Evolutionary conservation across 805 yeast species (phyloP).

Genomic region (Ascoidea rubescens): DNA sequence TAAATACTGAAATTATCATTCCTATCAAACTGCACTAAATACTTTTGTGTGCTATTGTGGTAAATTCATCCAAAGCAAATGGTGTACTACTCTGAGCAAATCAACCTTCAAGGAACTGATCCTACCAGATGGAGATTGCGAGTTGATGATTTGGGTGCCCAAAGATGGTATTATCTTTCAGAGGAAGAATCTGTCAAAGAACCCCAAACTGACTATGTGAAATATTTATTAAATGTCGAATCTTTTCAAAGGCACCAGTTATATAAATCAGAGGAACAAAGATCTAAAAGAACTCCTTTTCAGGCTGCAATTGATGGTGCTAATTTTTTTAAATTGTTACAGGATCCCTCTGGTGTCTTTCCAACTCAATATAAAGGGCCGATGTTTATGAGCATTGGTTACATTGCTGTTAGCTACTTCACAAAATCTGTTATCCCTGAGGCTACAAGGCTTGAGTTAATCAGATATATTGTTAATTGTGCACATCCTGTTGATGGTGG

Average conservation of each 20-base stretch:
- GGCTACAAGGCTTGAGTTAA: conserved; percentile 51
- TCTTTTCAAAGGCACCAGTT: conserved; percentile 13
- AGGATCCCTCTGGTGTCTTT: conserved; percentile 75
- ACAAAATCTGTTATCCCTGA: conserved; percentile 57
- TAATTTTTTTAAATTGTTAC: conserved; percentile 51
- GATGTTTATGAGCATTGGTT: conserved; percentile 92
- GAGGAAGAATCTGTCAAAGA: conserved; percentile 23
- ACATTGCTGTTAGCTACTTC: conserved; percentile 60
- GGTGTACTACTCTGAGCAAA: conserved; percentile 44
- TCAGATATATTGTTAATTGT: conserved; percentile 77
- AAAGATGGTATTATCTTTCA: conserved; percentile 61
- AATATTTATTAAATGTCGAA: conserved; percentile 27
- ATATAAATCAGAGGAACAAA: conserved; percentile 11
- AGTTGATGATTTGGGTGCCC: conserved; percentile 60
- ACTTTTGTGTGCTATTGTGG: too few species aligned
- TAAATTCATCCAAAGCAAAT: not conserved
- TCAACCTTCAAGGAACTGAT: conserved; percentile 61
- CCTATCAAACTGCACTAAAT: too few species aligned
- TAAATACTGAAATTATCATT: too few species aligned
- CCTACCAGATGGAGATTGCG: conserved; percentile 59
- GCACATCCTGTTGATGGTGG: conserved; percentile 99
- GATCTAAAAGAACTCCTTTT: conserved; percentile 23
- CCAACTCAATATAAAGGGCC: conserved; percentile 96
- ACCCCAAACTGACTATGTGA: conserved; percentile 40
- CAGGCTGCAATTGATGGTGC: conserved; percentile 69